phyloP scores from a whole-genome alignment of 257 asterid genomes.

The Mitragyna speciosa region DNA sequence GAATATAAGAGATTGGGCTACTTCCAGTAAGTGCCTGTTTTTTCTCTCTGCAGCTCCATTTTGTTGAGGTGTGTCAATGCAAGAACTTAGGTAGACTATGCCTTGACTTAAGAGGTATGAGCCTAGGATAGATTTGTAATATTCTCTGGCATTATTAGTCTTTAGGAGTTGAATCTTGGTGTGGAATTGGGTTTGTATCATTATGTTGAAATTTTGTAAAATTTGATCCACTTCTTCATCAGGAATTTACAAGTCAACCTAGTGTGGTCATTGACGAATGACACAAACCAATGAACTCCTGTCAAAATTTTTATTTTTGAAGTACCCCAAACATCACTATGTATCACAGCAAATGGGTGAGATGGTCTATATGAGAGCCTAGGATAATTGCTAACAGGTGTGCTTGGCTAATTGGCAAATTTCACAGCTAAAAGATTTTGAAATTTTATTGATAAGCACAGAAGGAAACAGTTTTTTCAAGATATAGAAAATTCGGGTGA shows the following conservation, averaged over 20 bases:
- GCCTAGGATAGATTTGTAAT: background rate
- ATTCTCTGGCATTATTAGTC: constrained; percentile 1
- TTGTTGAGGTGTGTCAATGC: background rate
- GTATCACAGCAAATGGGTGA: too few species aligned
- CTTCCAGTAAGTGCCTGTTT: background rate
- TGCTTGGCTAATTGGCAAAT: too few species aligned
- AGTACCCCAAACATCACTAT: too few species aligned
- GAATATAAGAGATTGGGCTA: background rate
- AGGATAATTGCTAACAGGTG: too few species aligned
- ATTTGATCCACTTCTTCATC: background rate
- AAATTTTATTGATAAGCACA: too few species aligned
- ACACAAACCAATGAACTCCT: too few species aligned
- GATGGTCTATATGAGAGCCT: too few species aligned
- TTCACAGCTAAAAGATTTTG: too few species aligned
- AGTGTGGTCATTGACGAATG: background rate
- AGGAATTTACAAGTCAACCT: background rate
- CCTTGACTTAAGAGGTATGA: background rate
- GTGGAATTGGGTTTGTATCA: background rate
- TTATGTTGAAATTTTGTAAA: background rate
- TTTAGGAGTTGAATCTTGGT: background rate
- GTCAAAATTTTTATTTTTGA: too few species aligned
- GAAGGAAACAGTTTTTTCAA: too few species aligned
- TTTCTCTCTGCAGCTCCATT: background rate
- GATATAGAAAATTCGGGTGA: too few species aligned
- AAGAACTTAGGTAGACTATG: background rate